These are phyloP conservation scores for Rhytidhysteron rufulum DNA, from an alignment of 2,329 filamentous ascomycete genomes.

Conservation along the genomic window DNA sequence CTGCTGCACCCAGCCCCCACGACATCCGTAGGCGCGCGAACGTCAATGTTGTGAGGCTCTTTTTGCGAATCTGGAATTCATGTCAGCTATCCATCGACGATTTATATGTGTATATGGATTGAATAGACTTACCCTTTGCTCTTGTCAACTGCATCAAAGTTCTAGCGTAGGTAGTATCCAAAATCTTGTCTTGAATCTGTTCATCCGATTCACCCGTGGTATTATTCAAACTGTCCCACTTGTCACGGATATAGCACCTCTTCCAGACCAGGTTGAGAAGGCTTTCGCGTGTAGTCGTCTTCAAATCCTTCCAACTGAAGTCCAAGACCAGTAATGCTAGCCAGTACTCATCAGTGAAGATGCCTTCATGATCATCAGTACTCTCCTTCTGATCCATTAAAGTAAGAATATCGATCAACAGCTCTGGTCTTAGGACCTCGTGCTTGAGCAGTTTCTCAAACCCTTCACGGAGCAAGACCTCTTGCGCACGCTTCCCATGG, in stretches of 20 bases:
- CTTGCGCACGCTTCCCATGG: conserved; percentile 62
- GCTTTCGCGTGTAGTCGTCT: conserved; percentile 43
- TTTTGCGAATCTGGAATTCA: neutral
- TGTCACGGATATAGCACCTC: conserved; percentile 75
- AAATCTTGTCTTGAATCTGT: conserved; percentile 59
- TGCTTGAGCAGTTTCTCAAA: conserved; percentile 69
- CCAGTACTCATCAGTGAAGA: conserved; percentile 63
- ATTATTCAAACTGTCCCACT: conserved; percentile 78
- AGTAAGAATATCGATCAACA: conserved; percentile 73
- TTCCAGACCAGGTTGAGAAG: conserved; percentile 74
- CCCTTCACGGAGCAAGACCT: conserved; percentile 66
- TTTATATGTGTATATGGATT: too few species aligned
- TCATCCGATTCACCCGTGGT: conserved; percentile 70
- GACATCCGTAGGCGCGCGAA: conserved; percentile 19
- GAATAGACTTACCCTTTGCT: conserved; percentile 51
- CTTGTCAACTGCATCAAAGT: conserved; percentile 63
- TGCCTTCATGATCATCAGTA: conserved; percentile 36
- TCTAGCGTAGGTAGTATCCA: conserved; percentile 61
- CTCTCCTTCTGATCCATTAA: conserved; percentile 60
- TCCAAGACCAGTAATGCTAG: conserved; percentile 61
- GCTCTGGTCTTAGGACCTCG: conserved; percentile 58
- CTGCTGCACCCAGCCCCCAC: conserved; percentile 51
- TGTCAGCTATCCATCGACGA: too few species aligned
- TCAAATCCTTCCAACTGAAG: conserved; percentile 51
- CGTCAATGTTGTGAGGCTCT: conserved; percentile 8